Evolutionary conservation across 208 protist genomes (phyloP), one percentile per base, ranked within the genome.

Genomic region (Crithidia brevicula): DNA sequence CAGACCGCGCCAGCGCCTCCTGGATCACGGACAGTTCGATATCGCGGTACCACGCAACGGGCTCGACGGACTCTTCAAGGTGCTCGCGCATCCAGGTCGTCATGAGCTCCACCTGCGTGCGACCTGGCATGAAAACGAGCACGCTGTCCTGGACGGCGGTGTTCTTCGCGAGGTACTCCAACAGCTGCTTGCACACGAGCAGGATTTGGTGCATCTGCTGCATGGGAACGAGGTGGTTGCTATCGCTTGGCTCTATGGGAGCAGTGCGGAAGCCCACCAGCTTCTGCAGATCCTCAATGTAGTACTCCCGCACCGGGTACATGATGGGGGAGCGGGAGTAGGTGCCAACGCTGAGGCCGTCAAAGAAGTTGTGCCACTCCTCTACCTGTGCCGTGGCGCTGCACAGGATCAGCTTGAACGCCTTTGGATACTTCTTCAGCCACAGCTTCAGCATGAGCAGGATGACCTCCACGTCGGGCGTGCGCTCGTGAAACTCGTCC

Each of bases 401-500:
- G 80, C 94, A 96, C 9, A 98, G 74, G 34, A 98, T 84, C 38
- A 96, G 60, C 61, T 93, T 92, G 57, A 92, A 79, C 52, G 78
- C 82, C 18, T 82, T 78, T 1, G 85, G 83, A 62, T 89, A 63
- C 31, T 79, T 81, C 43, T 72, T 49, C 50, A 94, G 83, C 49
- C 79, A 74, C 28, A 98, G 52, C 75, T 95, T 95, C 46, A 98
- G 77, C 49, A 98, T 68, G 16, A 94, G 70, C 27, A 98, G 63
- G 22, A 97, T 84, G 20, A 98, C 86, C 76, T 98, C 94, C 25
- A 88, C 86, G 61, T 98, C 92, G 0, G 99, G 87, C 6, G 96
- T 98, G 27, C 96, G 81, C 82, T 98, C 96, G 74, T 98, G 96
- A 51, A 97, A 93, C 72, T 98, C 96, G 66, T 98, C 96, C 46